Evolutionary conservation across 1,284 basidiomycete species (phyloP), one percentile per base, ranked within the genome.

Genomic region (Marasmius sp.): DNA sequence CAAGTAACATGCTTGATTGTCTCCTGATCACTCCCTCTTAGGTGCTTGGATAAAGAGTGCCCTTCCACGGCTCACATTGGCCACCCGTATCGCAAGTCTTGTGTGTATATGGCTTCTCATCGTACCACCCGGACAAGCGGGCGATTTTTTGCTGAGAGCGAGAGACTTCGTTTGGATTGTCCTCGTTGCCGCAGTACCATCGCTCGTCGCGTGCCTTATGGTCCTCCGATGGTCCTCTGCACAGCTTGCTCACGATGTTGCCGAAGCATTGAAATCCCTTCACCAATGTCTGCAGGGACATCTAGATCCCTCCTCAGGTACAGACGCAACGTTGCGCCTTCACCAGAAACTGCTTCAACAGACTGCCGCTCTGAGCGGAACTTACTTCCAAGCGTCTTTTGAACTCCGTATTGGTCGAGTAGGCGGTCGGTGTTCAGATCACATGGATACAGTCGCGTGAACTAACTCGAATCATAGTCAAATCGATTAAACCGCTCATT

Each of bases 91-190:
- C 53, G 77, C 77, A 8, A 80, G 79, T 62, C 82, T 84, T 62
- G 69, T 81, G 20, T 77, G 80, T 0, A 74, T 82, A 34, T 84
- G 79, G 79, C 64, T 82, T 37, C 69, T 84, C 18, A 81, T 81
- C 6, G 70, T 67, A 14, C 69, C 80, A 56, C 69, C 74, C 33
- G 77, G 75, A 11, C 57, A 39, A 36, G 47, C n/a, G 16, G 27
- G 50, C 52, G 22, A 81, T 78, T 67, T 66, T 5, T 70, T 79
- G 18, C 38, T 65, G 6, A 67, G 70, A 49, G 74, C 78, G 0
- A 68, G 70, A 11, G 59, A 72, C 57, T 82, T 79, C 60, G 62
- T 81, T 7, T 83, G 79, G 78, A 74, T 82, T 9, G 74, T 77
- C 0, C 64, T 81, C 1, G 73, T 72, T 1, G 75, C 81, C 3